Base-by-base conservation (phyloP, 1,284 basidiomycete species). In the Abortiporus biennis region DNA sequence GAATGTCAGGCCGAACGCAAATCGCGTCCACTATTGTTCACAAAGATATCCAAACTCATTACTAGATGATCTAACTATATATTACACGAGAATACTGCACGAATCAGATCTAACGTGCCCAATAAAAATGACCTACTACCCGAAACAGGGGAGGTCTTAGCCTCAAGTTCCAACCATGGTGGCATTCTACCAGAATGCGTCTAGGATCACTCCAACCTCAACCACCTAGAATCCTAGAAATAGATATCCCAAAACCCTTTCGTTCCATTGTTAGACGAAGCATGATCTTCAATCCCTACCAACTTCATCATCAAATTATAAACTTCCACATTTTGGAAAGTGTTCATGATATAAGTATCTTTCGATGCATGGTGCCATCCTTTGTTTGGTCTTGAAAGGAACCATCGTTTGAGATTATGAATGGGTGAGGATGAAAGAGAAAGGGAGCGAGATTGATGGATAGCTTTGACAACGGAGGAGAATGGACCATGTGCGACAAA, bases 401-500 rank as follows among this genome's bases (percentile, higher is more conserved):
- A 43, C 16, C 57, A 45, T 31, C 42, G 40, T 4, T 53, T 40
- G n/a, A n/a, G n/a, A n/a, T n/a, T n/a, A n/a, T n/a, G n/a, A n/a
- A n/a, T n/a, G n/a, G n/a, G n/a, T 31, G 58, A 60, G 41, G 51
- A 6, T 6, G 12, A 19, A 16, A 9, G n/a, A n/a, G n/a, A n/a
- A n/a, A n/a, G n/a, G 3, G 38, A 40, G 15, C 38, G 38, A 22
- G 38, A 54, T 29, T 64, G 66, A 50, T 75, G 69, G 39, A 74
- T 58, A 2, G 69, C 65, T 58, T 89, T 91, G 43, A 79, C 71
- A 39, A 74, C 71, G 3, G 74, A 61, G 9, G 85, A 80, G 56
- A 92, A 92, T 0, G 92, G 91, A 1, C 92, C 92, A 55, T 89
- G 85, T 2, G 89, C 88, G 47, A 94, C 83, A 61, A 95, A 94